Evolutionary conservation across 345 rosid genomes (phyloP), one percentile per base, ranked within the genome.

Genomic region (Aquilaria sinensis): DNA sequence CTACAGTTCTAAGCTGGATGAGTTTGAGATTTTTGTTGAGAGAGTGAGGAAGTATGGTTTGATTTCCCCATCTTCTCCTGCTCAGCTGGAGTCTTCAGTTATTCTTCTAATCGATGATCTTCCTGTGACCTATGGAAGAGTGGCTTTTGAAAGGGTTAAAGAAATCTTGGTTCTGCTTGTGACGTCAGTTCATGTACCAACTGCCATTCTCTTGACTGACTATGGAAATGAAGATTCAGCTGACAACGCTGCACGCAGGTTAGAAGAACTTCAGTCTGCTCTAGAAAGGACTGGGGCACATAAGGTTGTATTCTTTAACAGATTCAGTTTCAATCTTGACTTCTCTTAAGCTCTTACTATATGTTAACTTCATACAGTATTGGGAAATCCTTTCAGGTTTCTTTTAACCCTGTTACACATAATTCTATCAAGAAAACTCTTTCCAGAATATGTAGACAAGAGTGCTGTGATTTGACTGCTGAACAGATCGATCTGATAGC

Each of bases 1-100:
- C 13, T 94, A 94, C 81, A 72, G 75, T 47, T 94, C 99, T 11
- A 90, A 94, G 88, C 75, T 94, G 83, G 96, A 90, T 71, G 97
- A 88, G 77, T 94, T 90, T 77, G 85, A 85, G 70, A 74, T 72
- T 77, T 90, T 85, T 80, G 81, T 82, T 57, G 97, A 86, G 75
- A 82, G 76, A 75, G 65, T 77, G 61, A 80, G 96, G 75, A 88
- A 83, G 76, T 88, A 82, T 49, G 92, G 95, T 53, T 58, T 82
- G 67, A 81, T 90, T 62, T 63, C 81, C 58, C 68, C 85, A 61
- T 78, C 85, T n/a, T 53, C 52, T 58, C 14, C 60, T 59, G 67
- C 60, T 53, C 81, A 72, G 31, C 54, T 69, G 54, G 83, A 79
- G 68, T 57, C 80, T 45, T 75, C 77, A 23, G 55, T 61, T 60